Evolutionary conservation across 2,329 filamentous ascomycete genomes (phyloP), one percentile per base, ranked within the genome.

Genomic region (Tolypocladium guangdongense): DNA sequence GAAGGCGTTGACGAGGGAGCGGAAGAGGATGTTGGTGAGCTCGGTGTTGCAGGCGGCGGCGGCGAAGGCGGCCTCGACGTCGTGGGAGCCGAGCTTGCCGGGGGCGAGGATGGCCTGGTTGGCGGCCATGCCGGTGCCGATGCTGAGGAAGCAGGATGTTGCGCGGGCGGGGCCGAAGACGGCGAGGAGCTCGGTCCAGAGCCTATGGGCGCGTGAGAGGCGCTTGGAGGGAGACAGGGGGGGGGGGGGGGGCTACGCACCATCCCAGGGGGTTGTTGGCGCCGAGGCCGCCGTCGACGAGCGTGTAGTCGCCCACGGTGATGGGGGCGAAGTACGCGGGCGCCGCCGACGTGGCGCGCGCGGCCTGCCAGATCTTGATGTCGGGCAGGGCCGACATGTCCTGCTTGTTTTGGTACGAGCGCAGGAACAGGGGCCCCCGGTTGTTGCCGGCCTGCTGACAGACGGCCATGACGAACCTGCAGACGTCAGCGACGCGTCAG

Each of bases 91-190:
- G 7, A 49, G 2, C n/a, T 37, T 53, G 39, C 30, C n/a, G 8
- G 39, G 50, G 27, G 32, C 51, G 22, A 36, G 14, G 35, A 57
- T 18, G 43, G 53, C 27, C 46, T 55, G 36, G 49, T 33, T 16
- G 20, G 48, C 27, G 6, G 55, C 24, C 32, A 45, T 52, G 41
- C 55, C 55, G 1, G 55, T 57, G 14, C 55, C 55, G 18, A 57
- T 55, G 45, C 53, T 55, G 47, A 57, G 55, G 53, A 57, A 57
- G 33, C 55, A 57, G 50, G 49, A 49, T 6, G 55, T 57, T 4
- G 53, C 7, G 33, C 55, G 55, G 14, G 36, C 48, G 7, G 55
- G 53, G 7, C 55, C 55, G 24, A 55, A 57, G 24, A 52, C 49
- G 12, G 22, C 27, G 16, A 55, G 51, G 3, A 57, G 49, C 10